Conservation (phyloP, 305 asterid species). For the Fraxinus paxiana region DNA sequence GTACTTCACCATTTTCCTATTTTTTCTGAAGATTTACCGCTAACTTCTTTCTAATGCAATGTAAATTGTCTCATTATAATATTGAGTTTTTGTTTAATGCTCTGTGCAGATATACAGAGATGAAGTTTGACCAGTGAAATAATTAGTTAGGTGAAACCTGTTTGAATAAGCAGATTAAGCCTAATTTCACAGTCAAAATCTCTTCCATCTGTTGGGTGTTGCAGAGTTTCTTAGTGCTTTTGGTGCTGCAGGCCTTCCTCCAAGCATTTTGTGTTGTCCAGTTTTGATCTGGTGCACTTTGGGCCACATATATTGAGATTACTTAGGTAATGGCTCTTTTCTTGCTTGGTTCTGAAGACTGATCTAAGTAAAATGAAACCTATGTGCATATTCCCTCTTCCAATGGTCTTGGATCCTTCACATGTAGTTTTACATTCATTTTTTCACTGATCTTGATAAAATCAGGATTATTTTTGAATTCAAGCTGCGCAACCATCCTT, state of each 20-base stretch:
- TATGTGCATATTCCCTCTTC: not conserved
- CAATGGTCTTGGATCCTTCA: not conserved
- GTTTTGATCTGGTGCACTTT: conserved; percentile 57
- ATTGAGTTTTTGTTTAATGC: not conserved
- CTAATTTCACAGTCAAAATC: conserved; percentile 30
- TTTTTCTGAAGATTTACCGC: not conserved
- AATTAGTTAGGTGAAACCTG: conserved; percentile 30
- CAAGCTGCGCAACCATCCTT: not conserved
- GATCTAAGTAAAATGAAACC: not conserved
- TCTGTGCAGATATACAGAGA: conserved; percentile 82
- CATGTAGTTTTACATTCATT: not conserved
- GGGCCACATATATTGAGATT: conserved; percentile 68
- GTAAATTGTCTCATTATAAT: not conserved
- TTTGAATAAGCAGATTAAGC: conserved; percentile 50
- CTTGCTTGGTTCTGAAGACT: not conserved
- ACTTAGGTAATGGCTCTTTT: conserved; percentile 46
- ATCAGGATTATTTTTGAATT: not conserved
- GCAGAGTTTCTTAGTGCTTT: conserved; percentile 53
- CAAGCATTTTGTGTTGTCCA: conserved; percentile 60
- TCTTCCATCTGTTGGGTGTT: conserved; percentile 52
- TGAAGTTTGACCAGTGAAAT: conserved; percentile 87
- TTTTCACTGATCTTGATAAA: not conserved
- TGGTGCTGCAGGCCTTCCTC: conserved; percentile 60
- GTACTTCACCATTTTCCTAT: not conserved
- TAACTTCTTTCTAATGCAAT: not conserved